These are phyloP conservation scores for Candida mesenterica DNA, from an alignment of 1,139 yeast genomes.

Conservation along the genomic window DNA sequence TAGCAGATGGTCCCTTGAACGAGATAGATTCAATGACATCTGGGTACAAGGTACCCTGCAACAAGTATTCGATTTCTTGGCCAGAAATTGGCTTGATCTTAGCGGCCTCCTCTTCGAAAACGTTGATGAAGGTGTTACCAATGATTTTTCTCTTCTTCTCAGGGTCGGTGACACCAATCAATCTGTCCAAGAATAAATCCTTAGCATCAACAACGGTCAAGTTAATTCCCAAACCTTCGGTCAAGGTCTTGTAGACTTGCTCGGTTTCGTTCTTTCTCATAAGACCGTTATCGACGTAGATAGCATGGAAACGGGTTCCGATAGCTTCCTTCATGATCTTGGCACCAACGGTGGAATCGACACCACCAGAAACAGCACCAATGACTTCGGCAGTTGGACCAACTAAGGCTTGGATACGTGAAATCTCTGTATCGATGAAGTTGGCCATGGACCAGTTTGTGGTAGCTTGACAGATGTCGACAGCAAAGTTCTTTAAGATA, in stretches of 20 bases:
- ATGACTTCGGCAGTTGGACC: slow-evolving; percentile 99
- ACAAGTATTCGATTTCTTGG: slow-evolving; percentile 84
- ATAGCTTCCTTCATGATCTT: slow-evolving; percentile 97
- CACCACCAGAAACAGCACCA: slow-evolving; percentile 99
- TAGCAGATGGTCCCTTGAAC: slow-evolving; percentile 99
- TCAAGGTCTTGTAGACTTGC: slow-evolving; percentile 81
- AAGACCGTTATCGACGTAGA: slow-evolving; percentile 96
- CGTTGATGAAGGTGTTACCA: slow-evolving; percentile 96
- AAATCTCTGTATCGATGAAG: slow-evolving; percentile 93
- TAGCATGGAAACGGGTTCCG: slow-evolving; percentile 98
- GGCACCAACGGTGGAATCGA: slow-evolving; percentile 98
- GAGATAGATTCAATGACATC: slow-evolving; percentile 98
- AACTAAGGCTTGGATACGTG: slow-evolving; percentile 83
- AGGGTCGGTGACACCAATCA: slow-evolving; percentile 95
- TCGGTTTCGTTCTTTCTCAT: slow-evolving; percentile 93
- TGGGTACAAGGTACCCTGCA: slow-evolving; percentile 98
- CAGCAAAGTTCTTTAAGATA: slow-evolving; percentile 87
- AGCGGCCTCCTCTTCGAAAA: slow-evolving; percentile 94
- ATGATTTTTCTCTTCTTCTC: slow-evolving; percentile 98
- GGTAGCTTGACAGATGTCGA: slow-evolving; percentile 78
- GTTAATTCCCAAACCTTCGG: slow-evolving; percentile 92
- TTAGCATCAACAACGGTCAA: slow-evolving; percentile 93
- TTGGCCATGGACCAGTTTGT: slow-evolving; percentile 98
- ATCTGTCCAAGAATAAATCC: slow-evolving; percentile 79
- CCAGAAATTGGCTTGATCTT: slow-evolving; percentile 83